Base-by-base conservation (phyloP, 1,284 basidiomycete species). In the Ganoderma leucocontextum region DNA sequence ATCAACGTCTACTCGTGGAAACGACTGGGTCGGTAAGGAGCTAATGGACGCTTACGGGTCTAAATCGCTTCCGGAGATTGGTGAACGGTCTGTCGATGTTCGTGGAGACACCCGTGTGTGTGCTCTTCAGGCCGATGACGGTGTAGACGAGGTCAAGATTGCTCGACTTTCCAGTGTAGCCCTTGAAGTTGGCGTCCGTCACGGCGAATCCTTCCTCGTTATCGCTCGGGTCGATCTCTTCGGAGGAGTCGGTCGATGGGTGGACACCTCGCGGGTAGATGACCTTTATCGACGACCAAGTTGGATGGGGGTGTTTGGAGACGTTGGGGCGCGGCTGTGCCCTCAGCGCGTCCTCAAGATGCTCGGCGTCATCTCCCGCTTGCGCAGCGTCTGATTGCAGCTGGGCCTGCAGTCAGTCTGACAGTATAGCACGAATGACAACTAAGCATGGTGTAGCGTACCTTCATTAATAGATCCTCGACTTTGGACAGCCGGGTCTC, bases 161-260 rank as follows among this genome's bases (percentile, higher is more conserved):
- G 63, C 91, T 93, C 1, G 90, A 90, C 75, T 92, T 91, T 1
- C 92, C 92, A 71, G 91, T 90, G 78, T 91, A 94, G 10, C 90
- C 83, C 42, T 82, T 80, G 2, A 83, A 3, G 70, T 71, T 0
- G 81, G 78, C 33, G 81, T 68, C 52, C 12, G 87, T 66, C 1
- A 75, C 70, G 29, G 85, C 70, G 6, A 72, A 71, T 53, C 78
- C 79, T 15, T 38, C 53, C 41, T 82, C 81, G 19, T 82, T 81
- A 29, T 83, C 80, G 38, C 77, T 81, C 19, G 77, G 70, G 0
- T 73, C 74, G 33, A 80, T 68, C 10, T 79, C 76, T 22, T 80
- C 78, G n/a, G 41, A 39, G 55, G 63, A 39, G 1, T 62, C 58
- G 5, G 38, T 38, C 3, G 67, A 17, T 17, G 36, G 36, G 39